A percentile compares a stretch with the other conserved stretches of the same genome.
Conservation (phyloP, 208 protist species). For the Trypanosoma vivax region DNA sequence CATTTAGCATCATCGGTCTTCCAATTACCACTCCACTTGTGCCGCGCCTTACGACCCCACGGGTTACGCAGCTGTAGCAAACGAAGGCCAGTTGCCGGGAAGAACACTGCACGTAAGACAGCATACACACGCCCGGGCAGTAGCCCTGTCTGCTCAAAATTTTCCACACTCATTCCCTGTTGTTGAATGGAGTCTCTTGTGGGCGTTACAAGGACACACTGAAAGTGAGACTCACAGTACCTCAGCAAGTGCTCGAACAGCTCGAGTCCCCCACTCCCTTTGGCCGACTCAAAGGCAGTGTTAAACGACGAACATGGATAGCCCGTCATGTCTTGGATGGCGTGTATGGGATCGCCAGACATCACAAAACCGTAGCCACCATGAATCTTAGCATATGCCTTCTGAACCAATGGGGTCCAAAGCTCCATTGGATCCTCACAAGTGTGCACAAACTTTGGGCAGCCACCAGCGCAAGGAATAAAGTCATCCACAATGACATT, state of each 20-base stretch:
- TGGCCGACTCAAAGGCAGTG: conserved; percentile 48
- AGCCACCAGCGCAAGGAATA: conserved; percentile 54
- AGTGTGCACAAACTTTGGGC: conserved; percentile 53
- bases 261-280: conserved; percentile 33
- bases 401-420: conserved; percentile 78
- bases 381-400: conserved; percentile 87
- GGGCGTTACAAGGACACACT: conserved; percentile 53
- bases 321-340: conserved; percentile 71
- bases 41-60: conserved; percentile 25
- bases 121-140: conserved; percentile 57
- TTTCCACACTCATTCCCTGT: conserved; percentile 25
- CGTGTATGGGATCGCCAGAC: conserved; percentile 64
- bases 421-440: conserved; percentile 63
- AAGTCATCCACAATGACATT: conserved; percentile 86
- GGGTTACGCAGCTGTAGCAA: conserved; percentile 68
- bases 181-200: conserved; percentile 39
- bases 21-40: conserved; percentile 55
- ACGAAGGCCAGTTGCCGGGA: conserved; percentile 39
- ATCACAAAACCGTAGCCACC: conserved; percentile 75
- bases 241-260: conserved; percentile 40
- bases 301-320: conserved; percentile 68
- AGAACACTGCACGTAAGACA: conserved; percentile 50
- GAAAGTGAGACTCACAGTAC: conserved; percentile 45
- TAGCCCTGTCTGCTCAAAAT: conserved; percentile 50
- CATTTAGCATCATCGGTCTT: conserved; percentile 52